These are phyloP conservation scores for Spathaspora sp. DNA, from an alignment of 805 yeast genomes.

Conservation along the genomic window DNA sequence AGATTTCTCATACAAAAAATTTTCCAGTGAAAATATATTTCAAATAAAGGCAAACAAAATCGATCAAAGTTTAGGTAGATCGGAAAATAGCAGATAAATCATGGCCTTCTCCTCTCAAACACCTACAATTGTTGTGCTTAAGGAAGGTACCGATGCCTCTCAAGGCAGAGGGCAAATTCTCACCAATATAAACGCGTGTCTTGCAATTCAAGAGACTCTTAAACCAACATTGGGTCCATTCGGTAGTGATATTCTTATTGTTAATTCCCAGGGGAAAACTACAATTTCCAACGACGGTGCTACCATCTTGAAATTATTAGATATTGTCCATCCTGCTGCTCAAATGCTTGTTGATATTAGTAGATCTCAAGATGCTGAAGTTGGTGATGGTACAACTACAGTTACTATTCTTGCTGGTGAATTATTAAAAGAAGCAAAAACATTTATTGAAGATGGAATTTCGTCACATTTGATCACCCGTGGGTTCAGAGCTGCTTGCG, in stretches of 20 bases:
- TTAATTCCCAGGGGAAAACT: constrained; percentile 76
- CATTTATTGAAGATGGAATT: constrained; percentile 93
- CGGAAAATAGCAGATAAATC: neutral
- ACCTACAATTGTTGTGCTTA: constrained; percentile 96
- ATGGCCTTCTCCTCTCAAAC: constrained; percentile 93
- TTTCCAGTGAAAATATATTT: neutral
- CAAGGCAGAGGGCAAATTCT: constrained; percentile 97
- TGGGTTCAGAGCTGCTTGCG: constrained; percentile 82
- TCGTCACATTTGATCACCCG: constrained; percentile 84
- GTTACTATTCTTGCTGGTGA: constrained; percentile 96
- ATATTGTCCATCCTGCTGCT: constrained; percentile 98
- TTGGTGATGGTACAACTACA: constrained; percentile 97
- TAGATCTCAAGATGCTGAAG: constrained; percentile 96
- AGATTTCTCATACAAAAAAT: neutral
- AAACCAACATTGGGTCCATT: constrained; percentile 95
- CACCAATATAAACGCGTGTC: constrained; percentile 93
- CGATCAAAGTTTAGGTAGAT: too few relatives aligned
- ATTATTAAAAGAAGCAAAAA: constrained; percentile 82
- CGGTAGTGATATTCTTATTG: constrained; percentile 93
- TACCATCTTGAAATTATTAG: constrained; percentile 84
- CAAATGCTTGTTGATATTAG: constrained; percentile 92
- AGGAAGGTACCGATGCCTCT: constrained; percentile 96
- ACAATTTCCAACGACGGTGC: constrained; percentile 99
- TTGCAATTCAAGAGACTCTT: constrained; percentile 94
- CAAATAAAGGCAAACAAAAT: too few relatives aligned